Evolutionary conservation across 495 filamentous ascomycete species (phyloP), one percentile per base, ranked within the genome.

Genomic region (Pyrenula massariospora): DNA sequence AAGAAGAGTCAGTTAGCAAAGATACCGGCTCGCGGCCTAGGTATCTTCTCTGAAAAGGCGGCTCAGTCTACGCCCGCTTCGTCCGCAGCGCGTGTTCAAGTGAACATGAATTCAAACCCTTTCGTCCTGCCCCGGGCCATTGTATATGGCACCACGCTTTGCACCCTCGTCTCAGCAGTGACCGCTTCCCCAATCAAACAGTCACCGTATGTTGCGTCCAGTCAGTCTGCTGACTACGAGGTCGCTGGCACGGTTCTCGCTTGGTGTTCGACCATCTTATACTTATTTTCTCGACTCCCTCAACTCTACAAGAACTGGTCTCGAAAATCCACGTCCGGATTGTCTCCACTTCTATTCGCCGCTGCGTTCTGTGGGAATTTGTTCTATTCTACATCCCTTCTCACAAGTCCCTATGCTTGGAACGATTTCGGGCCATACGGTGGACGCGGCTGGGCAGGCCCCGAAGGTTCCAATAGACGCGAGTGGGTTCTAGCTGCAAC

Each of bases 301-400:
- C 85, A 89, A 60, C 77, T 89, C 25, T 77, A 81, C 68, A 83
- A 86, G 59, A 89, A 89, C 68, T 77, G 80, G 59, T 57, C 66
- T 55, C 83, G 85, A 55, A 80, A 78, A 62, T 86, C 83, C 56
- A 88, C 86, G 8, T 70, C 84, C 21, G 85, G 85, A 15, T 79
- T 89, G n/a, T 84, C 80, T 0, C 82, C 84, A 1, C 62, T 78
- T 1, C 78, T 89, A 48, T 89, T 89, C 68, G 70, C 81, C 52
- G 85, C 85, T 11, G 85, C 85, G 12, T 89, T 89, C 63, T 77
- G 75, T 60, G 85, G 85, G 15, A 89, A 89, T 64, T 62, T 86
- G 52, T 87, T 87, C 73, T 89, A 89, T 70, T 84, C 82, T 12
- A 59, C 73, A 36, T 86, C 84, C 11, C 67, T 89, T 8, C 63